These are phyloP conservation scores for Aschersonia sp. DNA, from an alignment of 2,329 filamentous ascomycete genomes.

Conservation along the genomic window DNA sequence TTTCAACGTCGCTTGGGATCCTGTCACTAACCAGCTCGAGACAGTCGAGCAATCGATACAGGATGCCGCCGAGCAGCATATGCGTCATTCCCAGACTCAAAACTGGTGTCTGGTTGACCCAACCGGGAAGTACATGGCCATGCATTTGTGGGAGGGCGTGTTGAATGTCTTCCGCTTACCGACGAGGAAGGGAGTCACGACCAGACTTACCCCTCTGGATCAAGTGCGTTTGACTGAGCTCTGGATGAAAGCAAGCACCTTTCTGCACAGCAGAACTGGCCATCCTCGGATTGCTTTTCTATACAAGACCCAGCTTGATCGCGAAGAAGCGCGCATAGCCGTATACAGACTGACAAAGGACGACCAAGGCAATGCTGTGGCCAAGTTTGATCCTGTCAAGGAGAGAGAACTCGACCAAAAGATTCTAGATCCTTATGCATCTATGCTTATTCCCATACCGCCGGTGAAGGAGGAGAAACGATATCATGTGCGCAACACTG, in stretches of 20 bases:
- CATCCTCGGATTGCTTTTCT: slow-evolving; percentile 44
- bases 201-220: slow-evolving; percentile 33
- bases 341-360: slow-evolving; percentile 45
- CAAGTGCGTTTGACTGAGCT: slow-evolving; percentile 44
- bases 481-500: slow-evolving; percentile 42
- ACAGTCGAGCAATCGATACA: slow-evolving; percentile 35
- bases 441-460: slow-evolving; percentile 47
- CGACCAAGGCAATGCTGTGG: slow-evolving; percentile 39
- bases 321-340: slow-evolving; percentile 38
- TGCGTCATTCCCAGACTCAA: slow-evolving; percentile 68
- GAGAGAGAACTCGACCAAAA: slow-evolving; percentile 40
- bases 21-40: slow-evolving; percentile 32
- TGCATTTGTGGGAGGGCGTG: slow-evolving; percentile 47
- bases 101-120: slow-evolving; percentile 79
- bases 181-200: slow-evolving; percentile 26
- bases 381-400: slow-evolving; percentile 38
- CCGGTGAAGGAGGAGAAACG: slow-evolving; percentile 41
- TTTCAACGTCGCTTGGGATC: slow-evolving; percentile 79
- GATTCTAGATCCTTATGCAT: slow-evolving; percentile 39
- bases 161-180: slow-evolving; percentile 39
- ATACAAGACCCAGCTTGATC: slow-evolving; percentile 38
- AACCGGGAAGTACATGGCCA: slow-evolving; percentile 44
- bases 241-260: slow-evolving; percentile 43
- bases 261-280: slow-evolving; percentile 42
- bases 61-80: slow-evolving; percentile 42